Conservation (phyloP, 1,284 basidiomycete species). For the Naganishia albida region DNA sequence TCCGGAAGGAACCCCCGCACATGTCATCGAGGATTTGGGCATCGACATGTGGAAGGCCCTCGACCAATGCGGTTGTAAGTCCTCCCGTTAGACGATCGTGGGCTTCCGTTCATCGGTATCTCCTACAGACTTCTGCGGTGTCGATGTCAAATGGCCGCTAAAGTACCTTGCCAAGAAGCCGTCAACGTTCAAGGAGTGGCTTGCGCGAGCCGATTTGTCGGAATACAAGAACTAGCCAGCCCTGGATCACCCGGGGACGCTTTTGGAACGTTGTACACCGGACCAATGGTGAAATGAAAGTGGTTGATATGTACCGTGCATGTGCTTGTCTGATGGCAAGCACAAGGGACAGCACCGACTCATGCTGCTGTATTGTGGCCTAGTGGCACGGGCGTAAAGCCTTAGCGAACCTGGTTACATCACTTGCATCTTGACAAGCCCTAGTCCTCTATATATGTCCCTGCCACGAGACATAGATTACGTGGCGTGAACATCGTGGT, state of each 20-base stretch:
- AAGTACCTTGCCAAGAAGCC: conserved; percentile 27
- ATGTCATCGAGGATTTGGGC: conserved; percentile 19
- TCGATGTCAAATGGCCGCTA: conserved; percentile 15
- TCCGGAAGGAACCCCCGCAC: conserved; percentile 11
- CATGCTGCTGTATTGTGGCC: too few species aligned
- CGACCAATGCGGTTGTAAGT: conserved; percentile 15
- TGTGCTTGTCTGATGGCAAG: too few species aligned
- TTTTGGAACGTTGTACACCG: too few species aligned
- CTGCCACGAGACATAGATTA: conserved; percentile 88
- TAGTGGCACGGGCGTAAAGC: background rate
- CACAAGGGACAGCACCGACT: too few species aligned
- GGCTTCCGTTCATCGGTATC: background rate
- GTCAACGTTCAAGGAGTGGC: conserved; percentile 22
- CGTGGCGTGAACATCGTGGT: conserved; percentile 92
- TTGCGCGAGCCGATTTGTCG: conserved; percentile 17
- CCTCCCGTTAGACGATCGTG: background rate
- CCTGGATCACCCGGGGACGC: too few species aligned
- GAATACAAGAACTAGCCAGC: conserved; percentile 11
- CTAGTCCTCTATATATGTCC: conserved; percentile 53
- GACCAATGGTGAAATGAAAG: too few species aligned
- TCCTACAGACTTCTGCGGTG: conserved; percentile 15
- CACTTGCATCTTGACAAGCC: background rate
- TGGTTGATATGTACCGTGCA: too few species aligned
- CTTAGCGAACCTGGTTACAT: too few species aligned
- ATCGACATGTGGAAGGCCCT: conserved; percentile 12